Percentiles rank a stretch among this genome's conserved stretches.
phyloP scores from a whole-genome alignment of 768 basidiomycete genomes.

The Lactifluus rugatus region DNA sequence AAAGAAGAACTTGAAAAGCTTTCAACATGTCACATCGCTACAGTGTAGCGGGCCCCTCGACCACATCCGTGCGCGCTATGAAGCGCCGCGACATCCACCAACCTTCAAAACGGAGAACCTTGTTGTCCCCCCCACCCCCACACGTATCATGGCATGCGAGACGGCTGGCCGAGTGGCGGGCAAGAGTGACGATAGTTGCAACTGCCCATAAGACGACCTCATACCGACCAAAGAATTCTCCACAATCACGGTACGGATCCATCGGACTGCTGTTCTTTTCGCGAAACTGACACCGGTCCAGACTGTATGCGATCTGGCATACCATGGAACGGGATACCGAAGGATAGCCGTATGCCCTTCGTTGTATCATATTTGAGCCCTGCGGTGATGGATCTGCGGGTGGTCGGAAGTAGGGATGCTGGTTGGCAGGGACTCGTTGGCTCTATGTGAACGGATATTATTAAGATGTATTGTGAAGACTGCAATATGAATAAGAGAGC shows the following conservation, averaged over 20 bases:
- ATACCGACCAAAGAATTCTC: neutral
- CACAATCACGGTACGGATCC: neutral
- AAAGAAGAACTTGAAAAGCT: neutral
- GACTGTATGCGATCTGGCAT: neutral
- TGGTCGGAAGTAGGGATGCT: neutral
- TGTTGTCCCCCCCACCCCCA: neutral
- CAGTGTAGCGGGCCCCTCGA: constrained; percentile 18
- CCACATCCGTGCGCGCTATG: constrained; percentile 2
- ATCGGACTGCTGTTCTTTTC: neutral
- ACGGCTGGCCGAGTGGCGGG: neutral
- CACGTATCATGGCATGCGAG: neutral
- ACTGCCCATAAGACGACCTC: neutral
- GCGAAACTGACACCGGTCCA: neutral
- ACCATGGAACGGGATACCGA: neutral
- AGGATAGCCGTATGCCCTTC: too few species aligned
- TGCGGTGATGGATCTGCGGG: too few species aligned
- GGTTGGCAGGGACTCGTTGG: neutral
- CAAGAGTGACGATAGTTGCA: neutral
- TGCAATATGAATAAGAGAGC: too few species aligned
- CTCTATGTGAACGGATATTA: too few species aligned
- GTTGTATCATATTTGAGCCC: too few species aligned
- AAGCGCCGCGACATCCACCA: neutral
- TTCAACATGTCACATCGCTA: constrained; percentile 7
- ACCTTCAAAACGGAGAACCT: neutral
- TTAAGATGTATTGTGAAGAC: neutral